Evolutionary conservation across 805 yeast species (phyloP), one percentile per base, ranked within the genome.

Genomic region (Lipomyces orientalis): DNA sequence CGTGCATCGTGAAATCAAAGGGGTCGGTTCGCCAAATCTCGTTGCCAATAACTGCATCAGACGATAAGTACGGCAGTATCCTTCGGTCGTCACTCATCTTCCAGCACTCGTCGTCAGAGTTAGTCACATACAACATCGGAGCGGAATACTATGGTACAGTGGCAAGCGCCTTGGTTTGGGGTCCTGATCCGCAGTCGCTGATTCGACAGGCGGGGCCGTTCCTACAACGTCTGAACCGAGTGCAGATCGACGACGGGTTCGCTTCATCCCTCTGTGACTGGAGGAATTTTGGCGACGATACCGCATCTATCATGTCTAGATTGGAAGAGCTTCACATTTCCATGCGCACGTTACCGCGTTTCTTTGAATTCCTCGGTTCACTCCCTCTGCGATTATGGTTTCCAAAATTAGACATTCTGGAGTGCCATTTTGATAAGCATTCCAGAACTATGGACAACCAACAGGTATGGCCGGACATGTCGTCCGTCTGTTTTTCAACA

Each of bases 401-500:
- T 33, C 58, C 61, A 29, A 64, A 67, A 14, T 19, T 67, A 29
- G 39, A 46, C 34, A 54, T 37, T 4, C 52, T 67, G 35, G 60
- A 67, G 4, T 64, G 67, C 60, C 31, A 5, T 2, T 33, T 49
- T 8, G 64, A 51, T 10, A 8, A n/a, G 19, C 7, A 14, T 7
- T 33, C 19, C 9, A 29, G 34, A 12, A 49, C 33, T 25, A 16
- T 9, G 34, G 25, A 10, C 7, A 54, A 25, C 16, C 56, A 46
- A 12, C 68, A 65, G 29, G 56, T 63, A 8, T 67, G 70, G 70
- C 67, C 67, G 5, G 66, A 67, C 31, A 67, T 67, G 70, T 37
- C 64, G 10, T 22, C 62, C 8, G 55, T 64, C 9, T 37, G 29
- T 19, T 34, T 54, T 33, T 22, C 62, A 2, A 14, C 37, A 10